A percentile compares a stretch with the other conserved stretches of the same genome.
phyloP scores from a whole-genome alignment of 768 basidiomycete species.

The Cubamyces sp. region DNA sequence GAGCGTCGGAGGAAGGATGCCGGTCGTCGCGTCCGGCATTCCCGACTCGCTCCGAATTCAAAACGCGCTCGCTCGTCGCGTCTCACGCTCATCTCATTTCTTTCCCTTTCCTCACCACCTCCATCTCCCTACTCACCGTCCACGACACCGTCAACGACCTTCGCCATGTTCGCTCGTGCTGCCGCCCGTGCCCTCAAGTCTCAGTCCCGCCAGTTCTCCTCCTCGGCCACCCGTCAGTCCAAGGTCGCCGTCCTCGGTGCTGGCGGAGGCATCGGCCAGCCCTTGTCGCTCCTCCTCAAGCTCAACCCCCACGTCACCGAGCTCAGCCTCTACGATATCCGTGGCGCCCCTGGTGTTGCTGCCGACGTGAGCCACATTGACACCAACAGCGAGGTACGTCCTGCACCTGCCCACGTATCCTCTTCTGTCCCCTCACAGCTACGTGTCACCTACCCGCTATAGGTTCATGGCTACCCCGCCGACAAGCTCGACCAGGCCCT shows the following conservation, averaged over 20 bases:
- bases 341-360: constrained; percentile 95
- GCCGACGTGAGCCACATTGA: constrained; percentile 97
- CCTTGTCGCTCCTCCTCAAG: constrained; percentile 92
- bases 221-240: constrained; percentile 68
- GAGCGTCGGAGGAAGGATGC: not conserved
- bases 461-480: constrained; percentile 82
- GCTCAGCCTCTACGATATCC: constrained; percentile 91
- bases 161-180: constrained; percentile 66
- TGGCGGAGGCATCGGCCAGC: constrained; percentile 98
- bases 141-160: constrained; percentile 20
- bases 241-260: constrained; percentile 98
- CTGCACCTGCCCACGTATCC: constrained; percentile 22
- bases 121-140: constrained; percentile 14
- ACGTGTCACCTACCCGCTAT: too few species aligned
- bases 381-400: constrained; percentile 74
- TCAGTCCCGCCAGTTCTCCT: constrained; percentile 73
- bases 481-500: constrained; percentile 91
- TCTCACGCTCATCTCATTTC: constrained; percentile 15
- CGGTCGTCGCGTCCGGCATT: not conserved
- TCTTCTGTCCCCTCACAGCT: constrained; percentile 1
- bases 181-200: constrained; percentile 59
- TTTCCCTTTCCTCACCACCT: constrained; percentile 13
- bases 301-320: constrained; percentile 86
- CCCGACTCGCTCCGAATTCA: constrained; percentile 28
- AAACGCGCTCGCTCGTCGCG: constrained; percentile 21